Base-by-base conservation (phyloP, 345 rosid genomes). In the Erucastrum elatum region DNA sequence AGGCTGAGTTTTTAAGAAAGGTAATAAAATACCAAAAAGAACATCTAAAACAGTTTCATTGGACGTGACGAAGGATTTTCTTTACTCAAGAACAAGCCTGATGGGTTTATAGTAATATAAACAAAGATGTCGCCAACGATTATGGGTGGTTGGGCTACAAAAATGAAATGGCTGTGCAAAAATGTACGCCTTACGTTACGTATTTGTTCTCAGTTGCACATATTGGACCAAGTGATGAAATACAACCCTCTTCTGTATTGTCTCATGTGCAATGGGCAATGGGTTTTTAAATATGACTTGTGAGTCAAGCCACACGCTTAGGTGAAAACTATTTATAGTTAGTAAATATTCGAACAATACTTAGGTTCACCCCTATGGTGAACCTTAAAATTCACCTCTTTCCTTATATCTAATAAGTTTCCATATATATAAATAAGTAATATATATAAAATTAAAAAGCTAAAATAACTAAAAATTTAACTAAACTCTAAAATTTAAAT, bases 11-110 rank as follows among this genome's bases (percentile, higher is more conserved):
- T 41, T 51, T 11, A 13, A 82, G 82, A 77, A 51, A 59, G 58
- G 70, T 39, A 11, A 29, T 0, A 39, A 56, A n/a, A 46, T 46
- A 15, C 56, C 30, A 4, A 64, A 25, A 61, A 21, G 16, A 70
- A 76, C 87, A 76, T 86, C 61, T 83, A 66, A 68, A 63, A 76
- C 74, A 75, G 64, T 82, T 86, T 85, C 91, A 88, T 35, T 79
- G 87, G 88, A 78, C 83, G 72, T 70, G 80, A 56, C 79, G 31
- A 75, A 64, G 67, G 56, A 64, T 65, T 80, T 75, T 64, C 83
- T 80, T 80, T 80, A 80, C 83, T 75, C 76, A 75, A 70, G 75
- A 49, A 80, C 83, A 75, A 80, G 68, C 61, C 30, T 63, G 70
- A 59, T 68, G 60, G 8, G n/a, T 74, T 67, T 33, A 15, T 21